phyloP scores from a whole-genome alignment of 176 grass and related monocot species.

The Elymus sibiricus region DNA sequence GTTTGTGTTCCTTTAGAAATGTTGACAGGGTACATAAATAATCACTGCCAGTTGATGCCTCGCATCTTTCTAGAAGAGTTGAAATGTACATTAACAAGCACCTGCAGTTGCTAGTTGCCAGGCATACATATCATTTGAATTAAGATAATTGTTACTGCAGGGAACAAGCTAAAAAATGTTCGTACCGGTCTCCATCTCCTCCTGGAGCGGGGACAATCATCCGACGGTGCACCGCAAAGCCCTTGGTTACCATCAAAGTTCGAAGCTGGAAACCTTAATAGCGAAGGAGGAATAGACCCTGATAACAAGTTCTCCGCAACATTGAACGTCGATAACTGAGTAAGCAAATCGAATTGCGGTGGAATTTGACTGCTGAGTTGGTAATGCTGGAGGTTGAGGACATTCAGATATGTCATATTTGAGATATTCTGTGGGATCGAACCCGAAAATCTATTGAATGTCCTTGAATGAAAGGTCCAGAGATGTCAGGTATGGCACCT shows the following conservation, averaged over 20 bases:
- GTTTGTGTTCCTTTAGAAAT: too few relatives aligned
- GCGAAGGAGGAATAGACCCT: too few relatives aligned
- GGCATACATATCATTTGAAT: neutral
- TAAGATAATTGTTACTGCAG: neutral
- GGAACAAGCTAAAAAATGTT: neutral
- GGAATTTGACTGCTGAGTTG: constrained; percentile 26
- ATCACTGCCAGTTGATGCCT: too few relatives aligned
- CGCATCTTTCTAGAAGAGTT: too few relatives aligned
- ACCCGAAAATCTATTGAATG: constrained; percentile 32
- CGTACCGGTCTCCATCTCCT: neutral
- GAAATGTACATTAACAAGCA: too few relatives aligned
- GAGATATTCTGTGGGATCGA: constrained; percentile 26
- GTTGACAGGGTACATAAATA: too few relatives aligned
- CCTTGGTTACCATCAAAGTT: neutral
- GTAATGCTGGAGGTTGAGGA: constrained; percentile 36
- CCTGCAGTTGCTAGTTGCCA: too few relatives aligned
- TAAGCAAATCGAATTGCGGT: neutral
- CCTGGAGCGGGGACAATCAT: neutral
- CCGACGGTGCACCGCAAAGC: neutral
- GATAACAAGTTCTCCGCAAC: constrained; percentile 36
- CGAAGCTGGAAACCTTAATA: neutral
- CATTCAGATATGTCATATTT: neutral
- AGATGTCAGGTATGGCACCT: neutral
- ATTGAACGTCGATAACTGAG: neutral
- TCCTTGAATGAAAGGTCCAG: constrained; percentile 59